Base-by-base conservation (phyloP, 78 protist genomes). In the Neovahlkampfia damariscottae region DNA sequence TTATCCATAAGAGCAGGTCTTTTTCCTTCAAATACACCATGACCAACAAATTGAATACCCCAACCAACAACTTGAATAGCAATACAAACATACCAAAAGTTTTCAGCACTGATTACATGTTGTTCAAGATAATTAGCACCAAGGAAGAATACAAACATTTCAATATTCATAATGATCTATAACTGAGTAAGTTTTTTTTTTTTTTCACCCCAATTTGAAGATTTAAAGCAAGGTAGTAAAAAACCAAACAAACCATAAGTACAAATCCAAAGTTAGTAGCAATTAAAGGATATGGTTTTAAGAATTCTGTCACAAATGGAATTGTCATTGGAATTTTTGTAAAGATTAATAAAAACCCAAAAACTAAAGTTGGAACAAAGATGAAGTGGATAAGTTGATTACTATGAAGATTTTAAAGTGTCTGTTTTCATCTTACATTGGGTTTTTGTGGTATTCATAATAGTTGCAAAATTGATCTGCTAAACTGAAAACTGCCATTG, bases 1-100 rank as follows among this genome's bases (percentile, higher is more conserved):
- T 82, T 82, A 7, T 82, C 82, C 6, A 77, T 1, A 36, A 82
- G 66, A 7, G 85, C 85, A 35, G 85, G 85, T 72, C 8, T 79
- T 32, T 76, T 50, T 6, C 85, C 81, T 62, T 82, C 85, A 73
- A 1, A 6, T 34, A 5, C 1, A 38, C 85, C 85, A 31, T 82
- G 85, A 6, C 85, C 85, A 35, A 71, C 2, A 29, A 82, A 82
- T 34, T 82, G 85, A 31, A 67, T 1, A 4, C 36, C 2, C 85
- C 85, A 82, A 2, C 70, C 28, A 8, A 38, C 1, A 10, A 68
- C 79, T 30, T 82, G 85, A 19, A 50, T 50, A 50, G 62, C 19
- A 50, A 50, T n/a, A 19, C 62, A 50, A 50, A n/a, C 19, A 50
- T n/a, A 19, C 19, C 19, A 19, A 50, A 50, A n/a, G 62, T 50